These are phyloP conservation scores for Bolboschoenus planiculmis DNA, from an alignment of 176 grass and related monocot genomes.

Conservation along the genomic window DNA sequence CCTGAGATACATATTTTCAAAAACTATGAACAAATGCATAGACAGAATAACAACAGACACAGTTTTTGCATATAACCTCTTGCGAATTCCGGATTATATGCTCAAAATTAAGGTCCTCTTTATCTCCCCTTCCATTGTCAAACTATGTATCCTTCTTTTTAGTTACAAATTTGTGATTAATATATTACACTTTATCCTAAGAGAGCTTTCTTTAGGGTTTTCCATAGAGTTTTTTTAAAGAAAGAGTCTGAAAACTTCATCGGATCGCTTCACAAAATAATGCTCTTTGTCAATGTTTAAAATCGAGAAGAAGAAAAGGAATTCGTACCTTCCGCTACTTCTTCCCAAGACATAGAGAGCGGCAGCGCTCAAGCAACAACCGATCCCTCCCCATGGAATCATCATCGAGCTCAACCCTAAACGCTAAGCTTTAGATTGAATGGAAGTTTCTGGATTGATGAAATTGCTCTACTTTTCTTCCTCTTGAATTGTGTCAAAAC, in stretches of 20 bases:
- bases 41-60: neutral
- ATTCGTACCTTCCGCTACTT: slow-evolving; percentile 72
- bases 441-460: neutral
- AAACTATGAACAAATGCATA: neutral
- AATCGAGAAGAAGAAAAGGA: neutral
- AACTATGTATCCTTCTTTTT: neutral
- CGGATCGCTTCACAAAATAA: neutral
- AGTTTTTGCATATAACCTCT: neutral
- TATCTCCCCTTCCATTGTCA: neutral
- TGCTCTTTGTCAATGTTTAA: neutral
- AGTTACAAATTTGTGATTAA: neutral
- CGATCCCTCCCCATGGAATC: slow-evolving; percentile 85
- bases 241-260: neutral
- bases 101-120: neutral
- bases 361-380: slow-evolving; percentile 79
- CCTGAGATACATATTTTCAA: slow-evolving; percentile 23
- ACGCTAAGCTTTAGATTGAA: neutral
- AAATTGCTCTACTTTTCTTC: neutral
- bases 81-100: neutral
- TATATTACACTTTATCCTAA: too few relatives aligned
- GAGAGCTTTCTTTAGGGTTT: neutral
- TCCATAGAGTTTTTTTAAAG: neutral
- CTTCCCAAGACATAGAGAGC: slow-evolving; percentile 81
- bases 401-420: slow-evolving; percentile 33
- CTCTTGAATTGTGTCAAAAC: neutral